Evolutionary conservation across 2,329 filamentous ascomycete species (phyloP).

Genomic region (Metarhizium anisopliae): DNA sequence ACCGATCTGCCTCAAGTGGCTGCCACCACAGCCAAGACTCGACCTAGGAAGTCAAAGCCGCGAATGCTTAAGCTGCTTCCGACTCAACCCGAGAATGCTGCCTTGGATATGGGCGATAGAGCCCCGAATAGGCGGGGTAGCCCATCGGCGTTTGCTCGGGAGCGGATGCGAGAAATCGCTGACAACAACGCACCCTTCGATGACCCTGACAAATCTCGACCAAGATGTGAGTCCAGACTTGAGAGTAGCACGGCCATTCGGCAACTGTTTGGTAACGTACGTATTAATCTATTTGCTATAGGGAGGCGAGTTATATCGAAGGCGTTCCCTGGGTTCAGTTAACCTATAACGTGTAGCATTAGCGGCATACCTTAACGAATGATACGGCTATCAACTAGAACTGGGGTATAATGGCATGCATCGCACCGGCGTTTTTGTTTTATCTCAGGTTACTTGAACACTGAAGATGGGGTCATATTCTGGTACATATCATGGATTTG

Average conservation of each 20-base stretch:
- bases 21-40: conserved; percentile 10
- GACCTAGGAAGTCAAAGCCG: conserved; percentile 19
- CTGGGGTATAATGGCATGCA: conserved; percentile 2
- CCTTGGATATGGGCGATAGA: conserved; percentile 17
- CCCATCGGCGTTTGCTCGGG: conserved; percentile 34
- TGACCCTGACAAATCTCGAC: conserved; percentile 29
- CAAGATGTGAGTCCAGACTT: conserved; percentile 25
- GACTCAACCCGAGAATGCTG: conserved; percentile 27
- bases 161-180: conserved; percentile 34
- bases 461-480: neutral
- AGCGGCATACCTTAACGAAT: conserved; percentile 1
- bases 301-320: conserved; percentile 8
- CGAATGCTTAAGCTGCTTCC: conserved; percentile 24
- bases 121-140: conserved; percentile 26
- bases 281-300: neutral
- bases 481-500: conserved; percentile 1
- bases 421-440: conserved; percentile 3
- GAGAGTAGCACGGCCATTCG: neutral
- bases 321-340: conserved; percentile 8
- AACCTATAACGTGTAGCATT: neutral
- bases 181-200: conserved; percentile 33
- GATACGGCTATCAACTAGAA: neutral
- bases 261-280: neutral
- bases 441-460: neutral
- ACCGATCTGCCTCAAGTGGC: conserved; percentile 9